Base-by-base conservation (phyloP, 805 yeast species). In the Yarrowia sp. region DNA sequence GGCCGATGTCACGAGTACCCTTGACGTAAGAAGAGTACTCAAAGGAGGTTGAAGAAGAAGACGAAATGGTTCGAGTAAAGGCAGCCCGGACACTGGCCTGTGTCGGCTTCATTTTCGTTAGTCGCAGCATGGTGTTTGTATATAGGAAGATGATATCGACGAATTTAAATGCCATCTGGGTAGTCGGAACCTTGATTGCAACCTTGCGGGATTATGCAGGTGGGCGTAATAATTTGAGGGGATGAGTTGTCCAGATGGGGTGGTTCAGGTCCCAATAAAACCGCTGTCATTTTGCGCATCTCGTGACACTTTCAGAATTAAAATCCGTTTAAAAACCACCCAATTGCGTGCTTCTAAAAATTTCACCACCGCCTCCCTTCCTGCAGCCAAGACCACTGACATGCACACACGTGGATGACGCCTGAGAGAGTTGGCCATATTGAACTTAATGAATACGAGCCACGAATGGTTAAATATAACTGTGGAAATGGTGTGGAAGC, bases 11-110 rank as follows among this genome's bases (percentile, higher is more conserved):
- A 1, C 61, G 61, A 4, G 61, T 55, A 14, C 61, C 61, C 47
- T 55, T 55, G 47, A 55, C 61, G 18, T 55, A 55, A 17, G 38
- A 35, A 11, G 61, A 55, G 61, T 55, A 55, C 31, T 55, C 61
- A 13, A 55, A 55, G 28, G n/a, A 2, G 13, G 38, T 7, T 38
- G 61, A 7, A 13, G 7, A n/a, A 28, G 61, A 31, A 3, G 47
- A 35, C 13, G 61, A 55, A 15, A 55, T 17, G 61, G 15, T n/a
- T 39, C 47, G n/a, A 5, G 28, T 2, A 7, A 45, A 35, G 9
- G 51, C 51, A 13, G 44, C 60, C n/a, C 45, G 14, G 14, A 39
- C 45, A 45, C 60, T 36, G 58, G 41, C 13, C 13, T 15, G 31
- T 7, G 41, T 11, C 42, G 61, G 47, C 31, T 38, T 15, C n/a